Percentiles rank a stretch among this genome's conserved stretches.
Evolutionary conservation across 345 rosid genomes (phyloP).

Genomic region (Syzygium jambos): DNA sequence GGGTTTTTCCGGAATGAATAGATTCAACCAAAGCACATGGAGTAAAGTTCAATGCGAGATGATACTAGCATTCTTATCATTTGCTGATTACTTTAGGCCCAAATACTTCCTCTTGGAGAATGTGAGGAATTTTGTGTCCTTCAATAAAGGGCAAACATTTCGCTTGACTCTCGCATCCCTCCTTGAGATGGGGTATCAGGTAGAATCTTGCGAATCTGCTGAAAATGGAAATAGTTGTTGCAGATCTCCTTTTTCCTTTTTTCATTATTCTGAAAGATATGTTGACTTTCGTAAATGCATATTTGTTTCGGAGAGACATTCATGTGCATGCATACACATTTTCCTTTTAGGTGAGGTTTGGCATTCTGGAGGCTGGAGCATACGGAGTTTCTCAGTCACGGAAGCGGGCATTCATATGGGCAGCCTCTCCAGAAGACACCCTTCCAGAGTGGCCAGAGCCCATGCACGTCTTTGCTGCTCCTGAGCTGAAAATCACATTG

Average conservation of each 20-base stretch:
- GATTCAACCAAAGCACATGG: slow-evolving; percentile 67
- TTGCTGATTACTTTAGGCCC: slow-evolving; percentile 87
- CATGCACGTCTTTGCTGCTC: slow-evolving; percentile 75
- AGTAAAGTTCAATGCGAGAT: slow-evolving; percentile 76
- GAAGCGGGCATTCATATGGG: slow-evolving; percentile 90
- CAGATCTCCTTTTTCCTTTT: not conserved
- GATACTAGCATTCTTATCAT: slow-evolving; percentile 47
- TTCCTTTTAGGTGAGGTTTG: slow-evolving; percentile 70
- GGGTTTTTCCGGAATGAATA: slow-evolving; percentile 93
- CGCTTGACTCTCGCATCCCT: slow-evolving; percentile 66
- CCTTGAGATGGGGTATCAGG: slow-evolving; percentile 55
- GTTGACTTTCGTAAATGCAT: not conserved
- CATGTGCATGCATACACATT: not conserved
- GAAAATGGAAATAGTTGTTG: not conserved
- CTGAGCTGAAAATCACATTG: slow-evolving; percentile 50
- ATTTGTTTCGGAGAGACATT: not conserved
- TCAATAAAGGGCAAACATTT: slow-evolving; percentile 80
- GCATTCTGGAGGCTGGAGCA: slow-evolving; percentile 89
- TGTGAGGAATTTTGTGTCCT: slow-evolving; percentile 76
- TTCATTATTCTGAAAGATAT: not conserved
- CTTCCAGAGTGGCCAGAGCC: slow-evolving; percentile 99
- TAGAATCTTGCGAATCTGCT: slow-evolving; percentile 1
- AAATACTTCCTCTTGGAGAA: slow-evolving; percentile 86
- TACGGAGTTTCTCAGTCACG: slow-evolving; percentile 87
- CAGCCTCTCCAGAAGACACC: slow-evolving; percentile 73